These are phyloP conservation scores for Vicia faba DNA, from an alignment of 306 rosid genomes.

Conservation along the genomic window DNA sequence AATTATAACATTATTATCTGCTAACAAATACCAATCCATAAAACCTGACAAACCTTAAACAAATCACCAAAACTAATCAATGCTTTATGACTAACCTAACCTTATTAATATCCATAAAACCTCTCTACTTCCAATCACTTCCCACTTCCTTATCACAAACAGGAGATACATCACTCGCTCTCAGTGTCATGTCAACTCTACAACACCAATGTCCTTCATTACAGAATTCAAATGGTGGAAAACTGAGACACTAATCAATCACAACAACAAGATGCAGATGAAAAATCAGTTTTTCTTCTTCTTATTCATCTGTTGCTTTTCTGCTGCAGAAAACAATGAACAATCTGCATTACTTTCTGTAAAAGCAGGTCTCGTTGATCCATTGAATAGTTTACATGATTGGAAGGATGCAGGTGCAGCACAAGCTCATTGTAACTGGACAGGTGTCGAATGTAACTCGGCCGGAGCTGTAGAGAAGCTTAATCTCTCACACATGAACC, in stretches of 20 bases:
- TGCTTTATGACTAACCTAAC: conserved; percentile 37
- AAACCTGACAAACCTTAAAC: conserved; percentile 54
- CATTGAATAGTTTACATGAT: conserved; percentile 54
- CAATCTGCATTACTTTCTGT: conserved; percentile 61
- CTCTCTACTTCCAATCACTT: conserved; percentile 47
- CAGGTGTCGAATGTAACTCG: conserved; percentile 71
- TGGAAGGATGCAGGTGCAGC: conserved; percentile 54
- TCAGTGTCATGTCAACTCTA: conserved; percentile 25
- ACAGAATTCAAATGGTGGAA: conserved; percentile 57
- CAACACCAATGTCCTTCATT: conserved; percentile 34
- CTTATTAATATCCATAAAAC: conserved; percentile 42
- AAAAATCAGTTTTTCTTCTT: conserved; percentile 51
- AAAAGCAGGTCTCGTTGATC: conserved; percentile 66
- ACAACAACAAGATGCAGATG: conserved; percentile 47
- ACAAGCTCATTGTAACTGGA: conserved; percentile 68
- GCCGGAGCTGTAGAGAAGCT: conserved; percentile 62
- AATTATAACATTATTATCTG: conserved; percentile 58
- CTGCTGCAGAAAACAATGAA: conserved; percentile 55
- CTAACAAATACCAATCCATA: conserved; percentile 46
- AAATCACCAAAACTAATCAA: conserved; percentile 37
- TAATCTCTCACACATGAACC: conserved; percentile 83
- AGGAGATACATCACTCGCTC: conserved; percentile 26
- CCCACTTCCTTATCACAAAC: conserved; percentile 40
- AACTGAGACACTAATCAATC: conserved; percentile 38
- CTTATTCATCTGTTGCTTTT: conserved; percentile 42